Base-by-base conservation (phyloP, 1,284 basidiomycete genomes). In the Ceratobasidium theobromae region DNA sequence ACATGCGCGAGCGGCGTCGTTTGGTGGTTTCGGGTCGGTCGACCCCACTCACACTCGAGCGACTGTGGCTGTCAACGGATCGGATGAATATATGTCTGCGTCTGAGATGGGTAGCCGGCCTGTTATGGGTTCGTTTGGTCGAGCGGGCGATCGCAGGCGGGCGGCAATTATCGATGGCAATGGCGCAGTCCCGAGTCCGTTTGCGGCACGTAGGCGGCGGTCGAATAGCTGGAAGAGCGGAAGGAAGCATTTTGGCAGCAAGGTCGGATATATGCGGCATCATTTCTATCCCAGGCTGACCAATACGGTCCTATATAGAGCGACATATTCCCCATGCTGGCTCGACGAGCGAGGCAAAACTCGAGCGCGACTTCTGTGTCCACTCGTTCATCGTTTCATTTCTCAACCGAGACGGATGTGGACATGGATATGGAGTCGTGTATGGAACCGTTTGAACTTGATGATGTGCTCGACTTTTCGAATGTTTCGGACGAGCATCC, bases 171-270 rank as follows among this genome's bases (percentile, higher is more conserved):
- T 60, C 45, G 55, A 60, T 49, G 55, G 55, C 6, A 60, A 32
- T 27, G 55, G 16, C 3, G 43, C 55, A 2, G 55, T 60, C 1
- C 55, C 55, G n/a, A 60, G 55, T 35, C 55, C 55, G 12, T 60
- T 60, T 48, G 32, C 55, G 41, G 55, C 55, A 5, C 55, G 55
- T 14, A 32, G 55, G 21, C 46, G 45, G 18, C 55, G 55, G 12
- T 60, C 55, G 9, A 35, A 60, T n/a, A 60, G 55, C 28, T 60
- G 55, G 55, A 60, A 60, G 55, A 60, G 55, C 55, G 55, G 55
- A 18, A 60, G 55, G 32, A 60, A 60, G 21, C 55, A 60, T 21
- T 60, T 60, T 48, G 55, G 55, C 28, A 60, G 25, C 45, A 60
- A 60, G 45, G 55, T 35, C 28, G 18, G 55, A 6, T 60, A 18